Percentiles rank a stretch among this genome's conserved stretches.
Conservation (phyloP, 208 protist genomes). For the Acanthamoeba healyi region DNA sequence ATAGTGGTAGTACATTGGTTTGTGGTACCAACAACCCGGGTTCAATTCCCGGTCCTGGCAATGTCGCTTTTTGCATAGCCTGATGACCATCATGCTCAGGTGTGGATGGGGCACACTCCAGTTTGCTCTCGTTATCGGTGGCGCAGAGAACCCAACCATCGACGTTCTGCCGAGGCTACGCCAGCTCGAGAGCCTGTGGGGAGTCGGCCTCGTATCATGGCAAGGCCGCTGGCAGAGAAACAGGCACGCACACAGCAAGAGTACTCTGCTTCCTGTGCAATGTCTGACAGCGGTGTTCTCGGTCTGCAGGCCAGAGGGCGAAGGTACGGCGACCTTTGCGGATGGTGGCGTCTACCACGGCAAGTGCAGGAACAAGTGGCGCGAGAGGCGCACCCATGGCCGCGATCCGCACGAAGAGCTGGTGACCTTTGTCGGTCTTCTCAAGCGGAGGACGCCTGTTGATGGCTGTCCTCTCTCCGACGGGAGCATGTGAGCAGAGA, state of each 20-base stretch:
- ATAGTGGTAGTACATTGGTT: not conserved
- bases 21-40: constrained; percentile 56
- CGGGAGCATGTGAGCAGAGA: not conserved
- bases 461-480: not conserved
- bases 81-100: not conserved
- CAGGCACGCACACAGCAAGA: not conserved
- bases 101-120: constrained; percentile 1
- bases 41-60: constrained; percentile 75
- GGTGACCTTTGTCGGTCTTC: not conserved
- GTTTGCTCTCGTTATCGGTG: not conserved
- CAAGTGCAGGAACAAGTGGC: not conserved
- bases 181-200: not conserved
- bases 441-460: not conserved
- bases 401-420: not conserved
- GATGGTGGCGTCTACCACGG: constrained; percentile 33
- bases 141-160: not conserved
- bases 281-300: too few species aligned
- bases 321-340: not conserved
- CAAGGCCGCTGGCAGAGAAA: not conserved
- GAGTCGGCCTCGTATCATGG: not conserved
- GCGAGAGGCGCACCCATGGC: not conserved
- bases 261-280: not conserved
- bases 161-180: not conserved
- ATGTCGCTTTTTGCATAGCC: not conserved
- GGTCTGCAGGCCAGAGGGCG: not conserved